phyloP scores from a whole-genome alignment of 2,329 filamentous ascomycete genomes.

The Botrytis pseudocinerea region DNA sequence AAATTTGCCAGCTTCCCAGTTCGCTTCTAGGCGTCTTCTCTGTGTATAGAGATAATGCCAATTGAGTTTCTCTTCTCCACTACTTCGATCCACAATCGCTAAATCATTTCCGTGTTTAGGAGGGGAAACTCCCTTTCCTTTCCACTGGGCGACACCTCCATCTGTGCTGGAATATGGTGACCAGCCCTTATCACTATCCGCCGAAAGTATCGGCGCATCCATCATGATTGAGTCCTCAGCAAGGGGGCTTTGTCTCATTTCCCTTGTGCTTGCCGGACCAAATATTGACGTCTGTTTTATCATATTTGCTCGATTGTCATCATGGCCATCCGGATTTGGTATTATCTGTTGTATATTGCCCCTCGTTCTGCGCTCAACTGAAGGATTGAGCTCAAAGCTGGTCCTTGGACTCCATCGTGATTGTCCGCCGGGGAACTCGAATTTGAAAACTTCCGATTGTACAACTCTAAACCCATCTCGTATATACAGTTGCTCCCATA shows the following conservation, averaged over 20 bases:
- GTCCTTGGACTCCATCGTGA: constrained; percentile 18
- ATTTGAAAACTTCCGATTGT: constrained; percentile 61
- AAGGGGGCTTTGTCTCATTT: constrained; percentile 17
- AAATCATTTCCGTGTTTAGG: constrained; percentile 36
- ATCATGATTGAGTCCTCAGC: constrained; percentile 19
- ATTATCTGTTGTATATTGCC: constrained; percentile 39
- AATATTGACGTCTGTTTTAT: constrained; percentile 36
- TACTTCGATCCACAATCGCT: constrained; percentile 53
- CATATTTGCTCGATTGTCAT: constrained; percentile 47
- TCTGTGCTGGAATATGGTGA: neutral
- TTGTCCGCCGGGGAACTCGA: constrained; percentile 51
- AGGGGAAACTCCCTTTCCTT: constrained; percentile 7
- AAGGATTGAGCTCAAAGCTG: constrained; percentile 49
- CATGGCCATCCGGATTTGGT: constrained; percentile 38
- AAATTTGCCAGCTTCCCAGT: constrained; percentile 84
- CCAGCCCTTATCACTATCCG: neutral
- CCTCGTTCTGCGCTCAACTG: constrained; percentile 57
- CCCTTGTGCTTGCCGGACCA: constrained; percentile 26
- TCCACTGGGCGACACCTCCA: neutral
- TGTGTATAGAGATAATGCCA: constrained; percentile 95
- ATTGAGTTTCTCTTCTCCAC: constrained; percentile 65
- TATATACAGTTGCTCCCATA: constrained; percentile 84
- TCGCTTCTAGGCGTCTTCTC: constrained; percentile 79
- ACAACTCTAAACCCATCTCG: constrained; percentile 84
- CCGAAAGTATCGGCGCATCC: constrained; percentile 1